Percentiles rank a stretch among this genome's conserved stretches.
Evolutionary conservation across 2,329 filamentous ascomycete genomes (phyloP).

Genomic region (Chaetomium sp.): DNA sequence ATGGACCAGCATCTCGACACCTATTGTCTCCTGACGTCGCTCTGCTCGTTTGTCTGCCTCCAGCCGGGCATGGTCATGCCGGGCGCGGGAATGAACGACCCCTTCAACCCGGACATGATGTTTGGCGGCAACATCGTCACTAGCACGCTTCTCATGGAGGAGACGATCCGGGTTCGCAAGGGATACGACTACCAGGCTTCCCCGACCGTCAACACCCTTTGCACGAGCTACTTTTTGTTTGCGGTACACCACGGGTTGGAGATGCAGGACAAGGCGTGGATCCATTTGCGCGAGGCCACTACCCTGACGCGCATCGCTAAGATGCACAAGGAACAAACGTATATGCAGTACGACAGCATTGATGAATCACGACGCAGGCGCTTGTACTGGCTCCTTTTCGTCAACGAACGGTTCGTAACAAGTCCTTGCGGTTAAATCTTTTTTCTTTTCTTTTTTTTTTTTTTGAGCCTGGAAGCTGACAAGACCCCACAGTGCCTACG

Average conservation of each 20-base stretch:
- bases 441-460: background rate
- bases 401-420: slow-evolving; percentile 64
- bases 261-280: slow-evolving; percentile 77
- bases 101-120: slow-evolving; percentile 57
- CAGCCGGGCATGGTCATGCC: slow-evolving; percentile 68
- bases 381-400: slow-evolving; percentile 72
- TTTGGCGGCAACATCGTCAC: slow-evolving; percentile 64
- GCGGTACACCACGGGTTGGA: slow-evolving; percentile 72
- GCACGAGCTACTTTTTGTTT: slow-evolving; percentile 80
- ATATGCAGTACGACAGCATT: slow-evolving; percentile 58
- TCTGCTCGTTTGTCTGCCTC: slow-evolving; percentile 69
- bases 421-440: background rate
- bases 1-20: slow-evolving; percentile 65
- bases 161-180: slow-evolving; percentile 65
- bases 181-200: slow-evolving; percentile 61
- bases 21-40: slow-evolving; percentile 65
- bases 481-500: slow-evolving; percentile 60
- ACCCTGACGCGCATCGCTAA: slow-evolving; percentile 65
- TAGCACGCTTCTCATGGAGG: slow-evolving; percentile 67
- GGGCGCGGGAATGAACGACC: slow-evolving; percentile 45
- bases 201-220: slow-evolving; percentile 59
- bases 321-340: slow-evolving; percentile 65
- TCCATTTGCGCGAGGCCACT: slow-evolving; percentile 73
- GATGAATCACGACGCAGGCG: slow-evolving; percentile 66
- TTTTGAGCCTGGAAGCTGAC: slow-evolving; percentile 27